Evolutionary conservation across 768 basidiomycete genomes (phyloP), one percentile per base, ranked within the genome.

Genomic region (Trametes elegans): DNA sequence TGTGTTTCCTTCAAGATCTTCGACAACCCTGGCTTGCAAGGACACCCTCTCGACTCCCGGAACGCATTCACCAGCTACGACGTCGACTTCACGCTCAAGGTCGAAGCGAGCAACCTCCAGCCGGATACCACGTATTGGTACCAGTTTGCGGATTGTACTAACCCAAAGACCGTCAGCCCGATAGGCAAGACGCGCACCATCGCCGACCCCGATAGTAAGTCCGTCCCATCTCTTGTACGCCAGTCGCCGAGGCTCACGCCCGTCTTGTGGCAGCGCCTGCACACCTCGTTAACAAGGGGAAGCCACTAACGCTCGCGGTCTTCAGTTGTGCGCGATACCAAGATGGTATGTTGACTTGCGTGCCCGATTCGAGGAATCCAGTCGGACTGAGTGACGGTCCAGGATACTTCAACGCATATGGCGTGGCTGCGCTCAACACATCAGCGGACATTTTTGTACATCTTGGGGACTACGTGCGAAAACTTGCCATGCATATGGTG

Each of bases 351-450:
- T 60, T 43, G 4, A 24, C 14, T n/a, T n/a, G n/a, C n/a, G n/a
- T 8, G 14, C 38, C 29, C 21, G 23, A 10, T 5, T 10, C 13
- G 5, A n/a, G 11, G 3, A 16, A 18, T 28, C 21, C 43, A n/a
- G n/a, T n/a, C n/a, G n/a, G n/a, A n/a, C n/a, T n/a, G n/a, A n/a
- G 3, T 23, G 28, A 38, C 7, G 9, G 2, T 23, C 24, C 60
- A 78, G 81, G 81, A 1, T 82, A 75, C 69, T 85, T 84, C 71
- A 83, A 82, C 66, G 82, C 82, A 9, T 85, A 84, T 61, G 80
- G 78, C 4, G 73, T 76, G 45, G 81, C 79, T 7, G 77, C 80
- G 13, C 77, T 75, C 54, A 79, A 80, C 55, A 77, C 78, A 9
- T 71, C 72, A 11, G 74, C 79, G 1, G 79, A 83, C 55, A 67